Conservation (phyloP, 371 early-diverging fungal genomes). For the Circinella umbellata region DNA sequence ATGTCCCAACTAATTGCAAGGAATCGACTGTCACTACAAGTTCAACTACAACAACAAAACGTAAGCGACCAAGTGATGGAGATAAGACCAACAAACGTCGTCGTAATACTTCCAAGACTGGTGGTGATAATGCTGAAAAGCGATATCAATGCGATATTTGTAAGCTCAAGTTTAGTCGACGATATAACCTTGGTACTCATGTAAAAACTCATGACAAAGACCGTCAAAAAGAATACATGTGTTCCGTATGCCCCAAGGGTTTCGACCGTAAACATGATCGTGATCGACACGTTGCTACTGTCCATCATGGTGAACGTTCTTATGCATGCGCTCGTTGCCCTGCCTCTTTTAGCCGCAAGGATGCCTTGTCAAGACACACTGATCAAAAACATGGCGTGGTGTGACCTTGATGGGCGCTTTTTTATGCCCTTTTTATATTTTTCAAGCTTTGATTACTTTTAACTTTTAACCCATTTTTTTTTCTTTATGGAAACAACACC, state of each 20-base stretch:
- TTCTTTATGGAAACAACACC: background rate
- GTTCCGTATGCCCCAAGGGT: constrained; percentile 58
- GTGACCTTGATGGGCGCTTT: constrained; percentile 9
- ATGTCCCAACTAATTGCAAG: too few species aligned
- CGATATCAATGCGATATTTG: constrained; percentile 60
- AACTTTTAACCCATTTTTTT: background rate
- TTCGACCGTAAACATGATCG: constrained; percentile 78
- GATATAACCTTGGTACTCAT: constrained; percentile 79
- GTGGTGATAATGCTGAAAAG: constrained; percentile 42
- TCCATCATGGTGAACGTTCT: constrained; percentile 67
- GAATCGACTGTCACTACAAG: too few species aligned
- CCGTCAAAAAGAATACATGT: constrained; percentile 65
- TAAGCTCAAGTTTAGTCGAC: constrained; percentile 64
- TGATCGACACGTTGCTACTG: constrained; percentile 71
- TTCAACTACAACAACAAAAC: constrained; percentile 1
- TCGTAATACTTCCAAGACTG: constrained; percentile 61
- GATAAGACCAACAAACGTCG: constrained; percentile 25
- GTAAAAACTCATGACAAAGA: constrained; percentile 71
- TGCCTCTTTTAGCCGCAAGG: constrained; percentile 70
- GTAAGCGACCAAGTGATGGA: constrained; percentile 10
- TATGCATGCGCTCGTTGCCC: constrained; percentile 62
- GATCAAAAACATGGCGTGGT: constrained; percentile 35
- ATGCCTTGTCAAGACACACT: constrained; percentile 65
- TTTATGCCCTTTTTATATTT: background rate
- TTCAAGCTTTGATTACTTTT: background rate